Conservation (phyloP, 768 basidiomycete genomes). For the Mycena leptocephala region DNA sequence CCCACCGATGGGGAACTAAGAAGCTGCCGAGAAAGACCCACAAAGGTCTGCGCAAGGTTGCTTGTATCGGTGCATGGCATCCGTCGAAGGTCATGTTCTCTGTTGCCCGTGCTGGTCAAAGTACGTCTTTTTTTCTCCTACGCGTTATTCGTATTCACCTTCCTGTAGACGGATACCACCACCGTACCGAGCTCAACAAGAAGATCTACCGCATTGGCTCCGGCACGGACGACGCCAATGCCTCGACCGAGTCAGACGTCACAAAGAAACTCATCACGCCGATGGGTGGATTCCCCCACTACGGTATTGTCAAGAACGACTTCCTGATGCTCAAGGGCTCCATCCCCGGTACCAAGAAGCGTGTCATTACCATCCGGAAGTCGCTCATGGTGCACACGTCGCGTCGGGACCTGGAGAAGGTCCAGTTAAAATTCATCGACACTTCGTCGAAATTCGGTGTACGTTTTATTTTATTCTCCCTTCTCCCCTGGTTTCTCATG, state of each 20-base stretch:
- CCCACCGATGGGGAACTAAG: slow-evolving; percentile 99
- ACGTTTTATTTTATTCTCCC: slow-evolving; percentile 51
- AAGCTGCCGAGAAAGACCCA: slow-evolving; percentile 99
- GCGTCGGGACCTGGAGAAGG: slow-evolving; percentile 97
- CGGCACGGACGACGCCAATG: slow-evolving; percentile 84
- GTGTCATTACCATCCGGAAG: slow-evolving; percentile 97
- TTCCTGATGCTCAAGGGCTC: slow-evolving; percentile 98
- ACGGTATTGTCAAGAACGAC: slow-evolving; percentile 99
- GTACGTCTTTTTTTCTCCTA: slow-evolving; percentile 63
- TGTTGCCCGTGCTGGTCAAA: slow-evolving; percentile 99
- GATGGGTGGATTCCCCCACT: slow-evolving; percentile 99
- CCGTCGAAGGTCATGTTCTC: slow-evolving; percentile 99
- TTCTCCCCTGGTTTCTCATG: slow-evolving; percentile 3
- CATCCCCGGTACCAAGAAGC: slow-evolving; percentile 97
- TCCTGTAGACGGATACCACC: slow-evolving; percentile 88
- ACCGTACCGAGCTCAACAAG: slow-evolving; percentile 98
- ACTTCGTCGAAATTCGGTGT: slow-evolving; percentile 98
- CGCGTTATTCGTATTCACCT: slow-evolving; percentile 12
- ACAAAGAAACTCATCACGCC: slow-evolving; percentile 96
- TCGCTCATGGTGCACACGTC: slow-evolving; percentile 97
- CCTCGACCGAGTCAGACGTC: slow-evolving; percentile 95
- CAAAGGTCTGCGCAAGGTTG: slow-evolving; percentile 99
- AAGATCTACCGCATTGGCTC: slow-evolving; percentile 97
- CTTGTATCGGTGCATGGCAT: slow-evolving; percentile 99
- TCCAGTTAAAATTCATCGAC: slow-evolving; percentile 98